Evolutionary conservation across 148 eudicot species (phyloP).

Genomic region (Gaultheria prostrata): DNA sequence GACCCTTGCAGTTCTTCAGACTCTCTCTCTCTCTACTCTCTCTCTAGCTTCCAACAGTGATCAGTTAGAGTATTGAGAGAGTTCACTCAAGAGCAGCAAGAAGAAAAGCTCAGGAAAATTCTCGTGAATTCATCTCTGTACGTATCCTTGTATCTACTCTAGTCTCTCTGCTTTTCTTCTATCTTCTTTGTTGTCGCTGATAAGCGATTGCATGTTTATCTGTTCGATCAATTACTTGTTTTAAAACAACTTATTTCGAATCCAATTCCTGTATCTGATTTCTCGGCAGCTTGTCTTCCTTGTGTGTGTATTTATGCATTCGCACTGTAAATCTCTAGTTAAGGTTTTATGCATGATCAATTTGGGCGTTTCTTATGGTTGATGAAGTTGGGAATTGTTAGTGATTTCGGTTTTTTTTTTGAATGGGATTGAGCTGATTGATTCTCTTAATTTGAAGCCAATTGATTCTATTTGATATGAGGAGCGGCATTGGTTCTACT

Average conservation of each 20-base stretch:
- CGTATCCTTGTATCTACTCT: neutral
- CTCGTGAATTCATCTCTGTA: neutral
- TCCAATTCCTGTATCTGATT: neutral
- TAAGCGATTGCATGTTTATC: neutral
- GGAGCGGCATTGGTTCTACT: neutral
- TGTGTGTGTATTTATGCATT: neutral
- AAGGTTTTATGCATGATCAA: neutral
- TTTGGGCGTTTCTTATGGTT: neutral
- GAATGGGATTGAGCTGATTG: constrained; percentile 4
- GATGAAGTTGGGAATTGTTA: neutral
- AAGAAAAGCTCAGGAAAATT: neutral
- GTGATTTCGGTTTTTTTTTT: neutral
- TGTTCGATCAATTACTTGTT: neutral
- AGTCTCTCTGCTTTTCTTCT: neutral
- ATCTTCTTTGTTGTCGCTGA: neutral
- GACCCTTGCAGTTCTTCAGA: neutral
- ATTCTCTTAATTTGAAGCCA: neutral
- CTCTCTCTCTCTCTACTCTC: neutral
- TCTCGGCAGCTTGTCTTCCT: neutral
- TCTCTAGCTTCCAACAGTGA: constrained; percentile 5
- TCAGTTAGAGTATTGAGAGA: neutral
- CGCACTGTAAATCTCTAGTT: neutral
- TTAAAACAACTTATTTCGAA: neutral
- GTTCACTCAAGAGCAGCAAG: neutral
- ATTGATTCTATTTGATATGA: neutral